Evolutionary conservation across 2,329 filamentous ascomycete genomes (phyloP).

Genomic region (Ophiostoma sp.): DNA sequence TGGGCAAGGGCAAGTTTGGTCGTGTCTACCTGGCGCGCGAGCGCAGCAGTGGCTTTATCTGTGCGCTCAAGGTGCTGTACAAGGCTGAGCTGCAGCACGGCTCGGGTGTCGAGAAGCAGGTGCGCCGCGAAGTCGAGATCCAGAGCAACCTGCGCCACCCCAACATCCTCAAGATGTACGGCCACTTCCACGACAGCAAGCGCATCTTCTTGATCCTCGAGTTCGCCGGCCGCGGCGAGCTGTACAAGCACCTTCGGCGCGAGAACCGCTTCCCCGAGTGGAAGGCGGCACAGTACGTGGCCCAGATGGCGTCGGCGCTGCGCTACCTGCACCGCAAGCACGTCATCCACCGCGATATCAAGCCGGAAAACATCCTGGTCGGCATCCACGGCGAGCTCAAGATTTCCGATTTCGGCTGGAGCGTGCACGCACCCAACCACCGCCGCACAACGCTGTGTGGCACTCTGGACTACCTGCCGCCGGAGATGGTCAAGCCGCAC

Average conservation of each 20-base stretch:
- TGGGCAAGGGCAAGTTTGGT: constrained; percentile 84
- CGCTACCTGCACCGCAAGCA: constrained; percentile 94
- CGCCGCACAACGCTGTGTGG: constrained; percentile 92
- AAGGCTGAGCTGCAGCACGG: constrained; percentile 77
- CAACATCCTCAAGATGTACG: constrained; percentile 77
- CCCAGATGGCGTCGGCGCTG: constrained; percentile 84
- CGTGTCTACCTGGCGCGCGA: constrained; percentile 81
- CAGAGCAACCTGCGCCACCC: constrained; percentile 82
- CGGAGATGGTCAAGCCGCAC: constrained; percentile 83
- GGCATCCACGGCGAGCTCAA: constrained; percentile 98
- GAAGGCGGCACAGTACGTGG: constrained; percentile 81
- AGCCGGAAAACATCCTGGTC: constrained; percentile 94
- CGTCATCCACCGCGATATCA: constrained; percentile 95
- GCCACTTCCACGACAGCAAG: constrained; percentile 85
- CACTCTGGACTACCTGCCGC: constrained; percentile 92
- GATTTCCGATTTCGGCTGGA: constrained; percentile 98
- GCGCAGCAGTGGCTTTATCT: constrained; percentile 73
- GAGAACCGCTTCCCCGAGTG: constrained; percentile 77
- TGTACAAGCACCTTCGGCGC: constrained; percentile 79
- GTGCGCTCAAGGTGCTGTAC: constrained; percentile 79
- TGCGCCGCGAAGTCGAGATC: constrained; percentile 83
- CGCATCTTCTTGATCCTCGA: constrained; percentile 83
- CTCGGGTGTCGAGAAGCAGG: constrained; percentile 74
- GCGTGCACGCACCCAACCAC: constrained; percentile 93
- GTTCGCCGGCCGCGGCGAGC: constrained; percentile 77